Evolutionary conservation across 257 asterid genomes (phyloP), one percentile per base, ranked within the genome.

Genomic region (Avicennia marina): DNA sequence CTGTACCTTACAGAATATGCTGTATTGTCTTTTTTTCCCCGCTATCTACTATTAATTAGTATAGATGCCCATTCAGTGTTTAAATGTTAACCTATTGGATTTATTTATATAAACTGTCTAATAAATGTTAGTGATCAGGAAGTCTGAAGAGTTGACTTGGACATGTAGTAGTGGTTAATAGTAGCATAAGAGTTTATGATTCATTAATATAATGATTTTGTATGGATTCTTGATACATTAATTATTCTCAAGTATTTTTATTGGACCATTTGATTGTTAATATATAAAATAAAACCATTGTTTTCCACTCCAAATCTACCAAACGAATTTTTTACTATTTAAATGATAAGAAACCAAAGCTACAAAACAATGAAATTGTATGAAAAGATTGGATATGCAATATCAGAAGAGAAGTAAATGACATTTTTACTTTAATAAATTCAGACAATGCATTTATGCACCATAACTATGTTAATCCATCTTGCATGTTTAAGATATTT

Each of bases 71-170:
- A 60, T 66, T 41, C 60, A 33, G 43, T 58, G 52, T 62, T 36
- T 52, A 36, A 59, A 61, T 55, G 29, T 42, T 48, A 65, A 59
- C 61, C 31, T 50, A 24, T 66, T 48, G 69, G 25, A 54, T 22
- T 32, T 49, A 38, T 54, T 25, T 15, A 41, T 36, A 24, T 18
- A 32, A 56, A 47, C 24, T 55, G 41, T 68, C 17, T 42, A 63
- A 50, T 56, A 29, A 42, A 62, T 66, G 57, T 52, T 62, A 29
- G 63, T 38, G 63, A 50, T n/a, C n/a, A n/a, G 54, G 47, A 46
- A 47, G 49, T 64, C 24, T 44, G 53, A 55, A 42, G 66, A 69
- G 79, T 75, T 72, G 81, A 75, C 81, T 68, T 33, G 24, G 68
- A 64, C 68, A 42, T 65, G 40, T 65, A 58, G 27, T 57, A 48